A percentile compares a stretch with the other conserved stretches of the same genome.
Conservation (phyloP, 371 early-diverging fungal genomes). For the Racocetra persica region DNA sequence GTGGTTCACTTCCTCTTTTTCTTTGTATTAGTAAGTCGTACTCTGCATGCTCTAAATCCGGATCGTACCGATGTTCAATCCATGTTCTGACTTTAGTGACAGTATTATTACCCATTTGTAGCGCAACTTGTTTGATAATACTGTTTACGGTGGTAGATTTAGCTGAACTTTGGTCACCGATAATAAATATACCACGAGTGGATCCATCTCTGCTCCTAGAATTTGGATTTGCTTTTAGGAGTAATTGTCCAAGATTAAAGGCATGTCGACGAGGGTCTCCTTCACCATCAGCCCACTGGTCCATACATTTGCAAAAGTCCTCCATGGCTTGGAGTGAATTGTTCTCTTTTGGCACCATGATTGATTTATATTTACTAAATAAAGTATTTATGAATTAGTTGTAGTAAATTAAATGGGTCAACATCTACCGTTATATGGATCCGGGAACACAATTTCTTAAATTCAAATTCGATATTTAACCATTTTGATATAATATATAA, state of each 20-base stretch:
- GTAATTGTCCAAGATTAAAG: background rate
- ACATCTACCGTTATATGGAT: no score
- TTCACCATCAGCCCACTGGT: background rate
- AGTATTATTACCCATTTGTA: background rate
- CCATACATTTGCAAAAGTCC: background rate
- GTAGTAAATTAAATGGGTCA: no score
- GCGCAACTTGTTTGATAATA: background rate
- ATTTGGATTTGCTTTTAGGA: background rate
- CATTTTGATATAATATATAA: no score
- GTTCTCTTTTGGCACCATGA: no score
- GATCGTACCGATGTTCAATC: background rate
- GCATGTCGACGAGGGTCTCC: background rate
- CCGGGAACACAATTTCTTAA: no score
- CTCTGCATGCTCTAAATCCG: background rate
- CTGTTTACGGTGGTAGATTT: background rate
- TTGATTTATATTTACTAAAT: no score
- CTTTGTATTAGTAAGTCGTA: background rate
- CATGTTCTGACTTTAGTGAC: slow-evolving; percentile 1
- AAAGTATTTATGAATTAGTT: no score
- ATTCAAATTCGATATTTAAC: no score
- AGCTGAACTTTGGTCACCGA: background rate
- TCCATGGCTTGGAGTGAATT: background rate
- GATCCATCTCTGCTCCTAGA: background rate
- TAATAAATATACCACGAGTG: background rate
- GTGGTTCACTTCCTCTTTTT: background rate